Conservation (phyloP, 2,329 filamentous ascomycete species). For the Pseudomassariella vexata region DNA sequence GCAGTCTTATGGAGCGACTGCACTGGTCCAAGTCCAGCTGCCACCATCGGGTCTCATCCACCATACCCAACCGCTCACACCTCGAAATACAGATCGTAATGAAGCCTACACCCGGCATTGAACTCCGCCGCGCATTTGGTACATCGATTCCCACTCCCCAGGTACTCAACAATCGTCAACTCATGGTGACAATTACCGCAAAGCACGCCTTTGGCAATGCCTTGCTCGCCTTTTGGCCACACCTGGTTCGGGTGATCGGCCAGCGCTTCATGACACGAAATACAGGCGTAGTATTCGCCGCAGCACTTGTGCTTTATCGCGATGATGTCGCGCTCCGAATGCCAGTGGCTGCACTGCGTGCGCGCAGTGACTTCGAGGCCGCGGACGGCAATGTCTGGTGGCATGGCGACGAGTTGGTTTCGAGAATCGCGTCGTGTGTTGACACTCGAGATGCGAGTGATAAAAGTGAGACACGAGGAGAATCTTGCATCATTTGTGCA, state of each 20-base stretch:
- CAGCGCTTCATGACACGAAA: slow-evolving; percentile 14
- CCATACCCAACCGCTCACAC: too few species aligned
- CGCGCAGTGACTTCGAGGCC: slow-evolving; percentile 12
- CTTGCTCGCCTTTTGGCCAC: slow-evolving; percentile 11
- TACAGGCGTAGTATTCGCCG: slow-evolving; percentile 17
- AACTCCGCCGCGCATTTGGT: slow-evolving; percentile 12
- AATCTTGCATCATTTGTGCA: too few species aligned
- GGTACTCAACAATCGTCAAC: slow-evolving; percentile 14
- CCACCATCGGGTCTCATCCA: too few species aligned
- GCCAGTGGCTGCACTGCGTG: slow-evolving; percentile 17
- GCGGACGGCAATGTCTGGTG: too few species aligned
- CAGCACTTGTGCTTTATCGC: slow-evolving; percentile 18
- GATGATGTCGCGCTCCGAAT: slow-evolving; percentile 16
- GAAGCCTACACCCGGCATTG: slow-evolving; percentile 15
- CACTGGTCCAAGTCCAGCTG: too few species aligned
- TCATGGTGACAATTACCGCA: slow-evolving; percentile 13
- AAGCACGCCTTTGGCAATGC: slow-evolving; percentile 11
- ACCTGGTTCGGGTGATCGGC: slow-evolving; percentile 9
- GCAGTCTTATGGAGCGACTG: too few species aligned
- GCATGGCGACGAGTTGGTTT: too few species aligned
- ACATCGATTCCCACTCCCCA: slow-evolving; percentile 10
- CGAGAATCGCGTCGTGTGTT: too few species aligned
- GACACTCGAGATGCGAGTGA: too few species aligned
- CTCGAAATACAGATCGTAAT: slow-evolving; percentile 17
- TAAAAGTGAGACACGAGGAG: too few species aligned